These are phyloP conservation scores for Schizothecium vesticola DNA, from an alignment of 495 filamentous ascomycete genomes.

Conservation along the genomic window DNA sequence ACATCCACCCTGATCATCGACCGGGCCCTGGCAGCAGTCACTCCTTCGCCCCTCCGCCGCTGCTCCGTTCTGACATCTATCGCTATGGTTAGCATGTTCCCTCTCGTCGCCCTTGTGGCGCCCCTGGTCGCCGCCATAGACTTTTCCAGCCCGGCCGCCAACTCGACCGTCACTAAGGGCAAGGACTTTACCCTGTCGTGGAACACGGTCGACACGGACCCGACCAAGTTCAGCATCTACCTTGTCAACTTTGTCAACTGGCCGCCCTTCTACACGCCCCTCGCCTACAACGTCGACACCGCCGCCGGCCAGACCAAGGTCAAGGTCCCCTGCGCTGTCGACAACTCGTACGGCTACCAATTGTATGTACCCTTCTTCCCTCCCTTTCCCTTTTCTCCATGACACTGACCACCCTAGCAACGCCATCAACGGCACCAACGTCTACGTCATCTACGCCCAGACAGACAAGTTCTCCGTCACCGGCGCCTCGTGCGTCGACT, in stretches of 20 bases:
- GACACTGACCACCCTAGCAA: conserved; percentile 22
- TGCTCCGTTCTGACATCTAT: neutral
- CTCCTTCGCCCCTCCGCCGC: conserved; percentile 19
- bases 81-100: conserved; percentile 24
- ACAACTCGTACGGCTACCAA: conserved; percentile 40
- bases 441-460: conserved; percentile 46
- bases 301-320: conserved; percentile 27
- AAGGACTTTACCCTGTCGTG: conserved; percentile 32
- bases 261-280: conserved; percentile 39
- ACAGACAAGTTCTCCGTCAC: conserved; percentile 37
- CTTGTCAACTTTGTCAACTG: conserved; percentile 48
- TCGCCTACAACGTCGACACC: conserved; percentile 35
- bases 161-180: conserved; percentile 37
- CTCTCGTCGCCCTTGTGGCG: conserved; percentile 26
- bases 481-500: conserved; percentile 19
- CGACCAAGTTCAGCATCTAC: conserved; percentile 38
- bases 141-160: conserved; percentile 22
- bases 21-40: conserved; percentile 17
- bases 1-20: no score
- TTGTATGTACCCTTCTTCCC: conserved; percentile 21
- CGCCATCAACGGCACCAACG: conserved; percentile 47
- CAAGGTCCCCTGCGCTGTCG: conserved; percentile 38
- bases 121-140: conserved; percentile 31
- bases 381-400: neutral
- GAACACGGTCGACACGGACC: conserved; percentile 45